phyloP scores from a whole-genome alignment of 2,329 filamentous ascomycete genomes.

The Ceratocystis alfenasii region DNA sequence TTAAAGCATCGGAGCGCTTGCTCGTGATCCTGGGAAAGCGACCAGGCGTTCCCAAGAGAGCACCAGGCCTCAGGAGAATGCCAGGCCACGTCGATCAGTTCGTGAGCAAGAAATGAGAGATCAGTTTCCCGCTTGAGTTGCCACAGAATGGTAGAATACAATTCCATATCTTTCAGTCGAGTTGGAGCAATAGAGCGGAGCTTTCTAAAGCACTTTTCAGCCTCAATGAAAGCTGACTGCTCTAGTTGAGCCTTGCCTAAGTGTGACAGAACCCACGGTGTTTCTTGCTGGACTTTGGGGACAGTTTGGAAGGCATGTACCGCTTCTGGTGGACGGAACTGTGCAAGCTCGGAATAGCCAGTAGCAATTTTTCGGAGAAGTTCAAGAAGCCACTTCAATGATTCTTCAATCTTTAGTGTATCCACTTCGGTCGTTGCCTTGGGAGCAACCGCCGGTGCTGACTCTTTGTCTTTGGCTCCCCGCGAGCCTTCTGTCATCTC shows the following conservation, averaged over 20 bases:
- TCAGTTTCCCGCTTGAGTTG: constrained; percentile 87
- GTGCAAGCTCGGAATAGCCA: constrained; percentile 65
- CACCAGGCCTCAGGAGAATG: constrained; percentile 94
- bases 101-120: constrained; percentile 81
- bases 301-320: constrained; percentile 61
- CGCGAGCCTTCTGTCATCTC: constrained; percentile 52
- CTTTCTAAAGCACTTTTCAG: constrained; percentile 72
- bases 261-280: constrained; percentile 84
- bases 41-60: constrained; percentile 88
- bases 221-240: constrained; percentile 71
- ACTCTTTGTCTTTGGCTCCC: constrained; percentile 17
- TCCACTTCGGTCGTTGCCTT: constrained; percentile 40
- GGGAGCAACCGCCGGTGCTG: not conserved
- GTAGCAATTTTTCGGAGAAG: constrained; percentile 69
- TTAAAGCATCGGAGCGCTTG: constrained; percentile 92
- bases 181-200: constrained; percentile 71
- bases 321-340: constrained; percentile 68
- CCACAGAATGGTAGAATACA: constrained; percentile 99
- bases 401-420: constrained; percentile 57
- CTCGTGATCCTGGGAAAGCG: constrained; percentile 81
- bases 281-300: constrained; percentile 66
- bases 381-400: constrained; percentile 63
- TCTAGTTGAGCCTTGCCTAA: constrained; percentile 88
- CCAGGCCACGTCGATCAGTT: constrained; percentile 75
- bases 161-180: constrained; percentile 86